phyloP scores from a whole-genome alignment of 75 land plant genomes.

The Sequoia sempervirens region DNA sequence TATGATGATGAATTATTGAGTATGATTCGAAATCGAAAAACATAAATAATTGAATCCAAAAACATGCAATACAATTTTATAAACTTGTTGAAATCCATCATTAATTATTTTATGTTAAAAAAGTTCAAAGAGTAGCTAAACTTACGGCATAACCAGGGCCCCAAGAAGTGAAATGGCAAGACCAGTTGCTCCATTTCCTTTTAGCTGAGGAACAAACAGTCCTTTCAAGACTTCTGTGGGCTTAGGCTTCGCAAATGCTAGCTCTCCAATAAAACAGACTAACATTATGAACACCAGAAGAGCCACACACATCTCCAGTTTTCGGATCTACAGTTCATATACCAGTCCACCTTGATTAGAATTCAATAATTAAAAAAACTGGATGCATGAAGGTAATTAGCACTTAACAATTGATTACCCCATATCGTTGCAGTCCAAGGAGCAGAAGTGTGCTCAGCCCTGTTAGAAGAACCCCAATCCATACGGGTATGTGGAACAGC shows the following conservation, averaged over 20 bases:
- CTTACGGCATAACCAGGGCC: constrained; percentile 80
- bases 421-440: constrained; percentile 71
- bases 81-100: too few species aligned
- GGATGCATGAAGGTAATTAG: neutral
- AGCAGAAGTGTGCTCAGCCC: constrained; percentile 74
- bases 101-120: too few species aligned
- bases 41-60: too few species aligned
- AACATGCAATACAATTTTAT: too few species aligned
- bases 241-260: constrained; percentile 55
- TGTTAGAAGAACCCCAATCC: constrained; percentile 83
- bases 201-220: constrained; percentile 49
- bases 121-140: neutral
- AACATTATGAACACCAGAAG: constrained; percentile 58
- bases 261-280: constrained; percentile 55
- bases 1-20: too few species aligned
- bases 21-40: too few species aligned
- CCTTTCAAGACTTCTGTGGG: constrained; percentile 57
- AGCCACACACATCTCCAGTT: constrained; percentile 63
- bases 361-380: neutral
- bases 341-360: too few species aligned
- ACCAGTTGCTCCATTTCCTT: constrained; percentile 51
- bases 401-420: constrained; percentile 28
- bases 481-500: constrained; percentile 68
- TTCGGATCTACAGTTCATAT: constrained; percentile 27
- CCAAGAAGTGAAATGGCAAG: constrained; percentile 72